Evolutionary conservation across 495 filamentous ascomycete genomes (phyloP).

Genomic region (Parmelia sp.): DNA sequence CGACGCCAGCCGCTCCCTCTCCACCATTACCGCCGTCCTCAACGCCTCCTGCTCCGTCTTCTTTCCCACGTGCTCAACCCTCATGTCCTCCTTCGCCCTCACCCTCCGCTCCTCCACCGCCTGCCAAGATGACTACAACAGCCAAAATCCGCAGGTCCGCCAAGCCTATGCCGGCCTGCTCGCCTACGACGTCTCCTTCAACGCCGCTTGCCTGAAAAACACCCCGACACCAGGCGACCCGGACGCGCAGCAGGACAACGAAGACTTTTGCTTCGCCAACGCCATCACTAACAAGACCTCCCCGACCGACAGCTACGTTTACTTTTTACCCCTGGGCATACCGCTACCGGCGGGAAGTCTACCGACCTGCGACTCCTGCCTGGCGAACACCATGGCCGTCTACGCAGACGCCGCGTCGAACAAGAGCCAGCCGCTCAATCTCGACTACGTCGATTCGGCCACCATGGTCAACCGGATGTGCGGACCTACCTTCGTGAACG

Average conservation of each 20-base stretch:
- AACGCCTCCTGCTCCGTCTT: conserved; percentile 64
- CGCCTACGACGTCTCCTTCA: conserved; percentile 68
- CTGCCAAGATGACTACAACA: conserved; percentile 64
- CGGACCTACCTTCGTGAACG: conserved; percentile 56
- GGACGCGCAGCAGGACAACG: conserved; percentile 22
- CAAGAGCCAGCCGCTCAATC: conserved; percentile 48
- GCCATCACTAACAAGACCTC: conserved; percentile 64
- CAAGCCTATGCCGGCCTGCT: conserved; percentile 67
- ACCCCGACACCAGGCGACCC: conserved; percentile 65
- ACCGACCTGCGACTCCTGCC: conserved; percentile 64
- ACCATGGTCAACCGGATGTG: conserved; percentile 59
- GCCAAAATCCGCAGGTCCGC: conserved; percentile 61
- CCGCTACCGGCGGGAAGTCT: conserved; percentile 52
- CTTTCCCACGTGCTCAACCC: conserved; percentile 49
- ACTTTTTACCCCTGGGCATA: conserved; percentile 77
- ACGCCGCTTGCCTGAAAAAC: conserved; percentile 67
- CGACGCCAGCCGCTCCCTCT: conserved; percentile 55
- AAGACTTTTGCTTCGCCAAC: conserved; percentile 63
- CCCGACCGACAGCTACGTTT: conserved; percentile 64
- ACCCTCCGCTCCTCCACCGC: conserved; percentile 50
- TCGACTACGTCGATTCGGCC: conserved; percentile 58
- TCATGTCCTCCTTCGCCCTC: conserved; percentile 54
- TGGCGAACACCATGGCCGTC: conserved; percentile 62
- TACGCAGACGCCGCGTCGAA: conserved; percentile 57
- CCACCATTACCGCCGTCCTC: conserved; percentile 61